These are phyloP conservation scores for Arthroderma sp. DNA, from an alignment of 2,329 filamentous ascomycete genomes.

Conservation along the genomic window DNA sequence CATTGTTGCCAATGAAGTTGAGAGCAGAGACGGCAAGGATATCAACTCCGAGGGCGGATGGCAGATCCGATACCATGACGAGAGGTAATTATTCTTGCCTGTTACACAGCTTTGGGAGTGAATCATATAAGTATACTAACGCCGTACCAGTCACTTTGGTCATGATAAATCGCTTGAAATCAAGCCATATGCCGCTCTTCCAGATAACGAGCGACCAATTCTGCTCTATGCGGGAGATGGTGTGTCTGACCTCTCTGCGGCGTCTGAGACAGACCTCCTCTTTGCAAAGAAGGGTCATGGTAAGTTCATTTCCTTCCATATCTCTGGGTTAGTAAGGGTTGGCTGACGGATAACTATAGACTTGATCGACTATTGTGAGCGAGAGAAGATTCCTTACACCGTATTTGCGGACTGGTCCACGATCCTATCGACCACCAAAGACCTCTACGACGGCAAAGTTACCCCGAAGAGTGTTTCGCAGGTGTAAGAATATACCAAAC, in stretches of 20 bases:
- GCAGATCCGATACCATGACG: slow-evolving; percentile 80
- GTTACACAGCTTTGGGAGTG: background rate
- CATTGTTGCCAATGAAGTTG: slow-evolving; percentile 80
- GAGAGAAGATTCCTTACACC: slow-evolving; percentile 73
- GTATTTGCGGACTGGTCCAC: slow-evolving; percentile 73
- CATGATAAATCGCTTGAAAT: slow-evolving; percentile 94
- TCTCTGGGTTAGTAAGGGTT: too few species aligned
- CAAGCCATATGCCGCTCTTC: slow-evolving; percentile 61
- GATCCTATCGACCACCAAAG: slow-evolving; percentile 63
- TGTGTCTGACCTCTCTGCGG: slow-evolving; percentile 82
- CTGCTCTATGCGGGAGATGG: slow-evolving; percentile 95
- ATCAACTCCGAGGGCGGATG: slow-evolving; percentile 74
- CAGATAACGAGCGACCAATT: slow-evolving; percentile 54
- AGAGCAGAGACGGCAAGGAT: slow-evolving; percentile 50
- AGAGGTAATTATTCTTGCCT: slow-evolving; percentile 40
- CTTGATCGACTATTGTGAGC: slow-evolving; percentile 74
- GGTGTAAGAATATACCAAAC: too few species aligned
- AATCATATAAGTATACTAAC: background rate
- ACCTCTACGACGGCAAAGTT: slow-evolving; percentile 56
- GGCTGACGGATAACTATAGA: slow-evolving; percentile 37
- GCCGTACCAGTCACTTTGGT: slow-evolving; percentile 56
- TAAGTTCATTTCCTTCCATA: slow-evolving; percentile 27
- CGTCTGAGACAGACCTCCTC: slow-evolving; percentile 79
- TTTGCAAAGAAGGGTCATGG: slow-evolving; percentile 87
- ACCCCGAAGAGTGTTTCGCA: slow-evolving; percentile 4